phyloP scores from a whole-genome alignment of 2,329 filamentous ascomycete genomes.

The Uncinocarpus reesii region DNA sequence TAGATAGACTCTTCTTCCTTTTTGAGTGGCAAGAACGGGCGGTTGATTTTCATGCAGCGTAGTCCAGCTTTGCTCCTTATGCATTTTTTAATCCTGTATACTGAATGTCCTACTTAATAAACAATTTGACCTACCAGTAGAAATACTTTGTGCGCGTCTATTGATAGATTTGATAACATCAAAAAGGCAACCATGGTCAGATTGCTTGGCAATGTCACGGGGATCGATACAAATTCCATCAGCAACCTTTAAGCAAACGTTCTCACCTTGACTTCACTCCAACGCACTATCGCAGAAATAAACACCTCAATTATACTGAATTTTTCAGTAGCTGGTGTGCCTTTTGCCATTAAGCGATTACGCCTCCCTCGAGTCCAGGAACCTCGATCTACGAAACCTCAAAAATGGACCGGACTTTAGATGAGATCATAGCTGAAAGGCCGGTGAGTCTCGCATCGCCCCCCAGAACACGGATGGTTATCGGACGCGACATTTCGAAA shows the following conservation, averaged over 20 bases:
- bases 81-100: too few relatives aligned
- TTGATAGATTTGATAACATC: too few relatives aligned
- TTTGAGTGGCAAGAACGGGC: too few relatives aligned
- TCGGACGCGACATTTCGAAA: not conserved
- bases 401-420: constrained; percentile 53
- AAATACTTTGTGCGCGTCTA: too few relatives aligned
- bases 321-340: not conserved
- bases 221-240: not conserved
- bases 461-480: not conserved
- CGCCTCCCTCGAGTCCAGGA: not conserved
- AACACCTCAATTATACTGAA: not conserved
- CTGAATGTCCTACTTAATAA: too few relatives aligned
- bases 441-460: constrained; percentile 37
- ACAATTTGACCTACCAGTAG: too few relatives aligned
- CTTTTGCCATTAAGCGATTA: not conserved
- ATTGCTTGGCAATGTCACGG: constrained; percentile 8
- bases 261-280: not conserved
- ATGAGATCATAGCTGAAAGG: constrained; percentile 54
- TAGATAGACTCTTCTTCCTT: too few relatives aligned
- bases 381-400: not conserved
- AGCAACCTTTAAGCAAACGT: not conserved
- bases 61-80: too few relatives aligned
- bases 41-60: too few relatives aligned
- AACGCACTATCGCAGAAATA: not conserved
- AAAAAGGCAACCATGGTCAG: not conserved